These are phyloP conservation scores for Calonectria hawksworthii DNA, from an alignment of 2,329 filamentous ascomycete species.

Conservation along the genomic window DNA sequence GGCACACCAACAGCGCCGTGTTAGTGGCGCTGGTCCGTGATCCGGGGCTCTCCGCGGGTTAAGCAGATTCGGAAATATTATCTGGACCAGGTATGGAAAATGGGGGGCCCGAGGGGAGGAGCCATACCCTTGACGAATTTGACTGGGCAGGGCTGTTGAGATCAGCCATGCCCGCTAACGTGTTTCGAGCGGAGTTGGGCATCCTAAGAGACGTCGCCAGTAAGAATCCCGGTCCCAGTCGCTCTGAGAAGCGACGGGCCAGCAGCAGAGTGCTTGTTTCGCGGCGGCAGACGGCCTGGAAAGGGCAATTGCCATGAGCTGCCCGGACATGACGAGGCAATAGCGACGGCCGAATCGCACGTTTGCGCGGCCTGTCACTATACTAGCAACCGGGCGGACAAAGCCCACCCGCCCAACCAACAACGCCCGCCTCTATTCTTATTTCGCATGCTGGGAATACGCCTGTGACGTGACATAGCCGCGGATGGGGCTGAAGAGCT, in stretches of 20 bases:
- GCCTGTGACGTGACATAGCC: constrained; percentile 3
- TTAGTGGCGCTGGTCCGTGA: constrained; percentile 53
- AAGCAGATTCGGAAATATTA: constrained; percentile 65
- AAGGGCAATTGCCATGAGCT: background rate
- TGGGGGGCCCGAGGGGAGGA: constrained; percentile 50
- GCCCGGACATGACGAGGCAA: background rate
- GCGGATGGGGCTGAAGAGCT: constrained; percentile 12
- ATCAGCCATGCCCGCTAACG: constrained; percentile 58
- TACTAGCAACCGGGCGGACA: background rate
- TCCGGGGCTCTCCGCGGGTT: constrained; percentile 61
- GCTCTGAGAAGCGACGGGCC: constrained; percentile 33
- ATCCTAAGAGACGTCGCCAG: constrained; percentile 48
- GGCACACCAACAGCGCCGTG: constrained; percentile 50
- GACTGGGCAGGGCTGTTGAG: constrained; percentile 54
- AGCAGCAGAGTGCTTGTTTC: constrained; percentile 43
- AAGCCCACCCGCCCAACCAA: background rate
- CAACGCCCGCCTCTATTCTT: background rate
- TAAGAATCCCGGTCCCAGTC: constrained; percentile 43
- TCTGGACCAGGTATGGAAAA: constrained; percentile 58
- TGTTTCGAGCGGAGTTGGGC: constrained; percentile 57
- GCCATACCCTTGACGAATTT: constrained; percentile 54
- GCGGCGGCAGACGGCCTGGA: constrained; percentile 32
- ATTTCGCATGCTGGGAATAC: constrained; percentile 9
- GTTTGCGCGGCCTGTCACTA: background rate
- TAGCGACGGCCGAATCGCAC: background rate